These are phyloP conservation scores for Colletotrichum eleusines DNA, from an alignment of 2,329 filamentous ascomycete species.

Conservation along the genomic window DNA sequence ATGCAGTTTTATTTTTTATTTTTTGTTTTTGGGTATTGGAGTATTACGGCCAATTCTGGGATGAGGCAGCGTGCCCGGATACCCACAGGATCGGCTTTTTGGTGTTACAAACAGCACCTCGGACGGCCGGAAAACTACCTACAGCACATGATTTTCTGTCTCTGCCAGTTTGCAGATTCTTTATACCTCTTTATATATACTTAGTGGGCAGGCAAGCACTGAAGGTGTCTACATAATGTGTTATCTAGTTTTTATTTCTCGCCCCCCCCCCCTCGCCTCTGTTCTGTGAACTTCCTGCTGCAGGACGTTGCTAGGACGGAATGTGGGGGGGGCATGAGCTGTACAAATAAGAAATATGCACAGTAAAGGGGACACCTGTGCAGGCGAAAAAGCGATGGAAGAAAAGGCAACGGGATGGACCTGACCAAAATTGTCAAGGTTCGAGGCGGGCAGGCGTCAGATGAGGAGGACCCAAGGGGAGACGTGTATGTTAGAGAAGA, in stretches of 20 bases:
- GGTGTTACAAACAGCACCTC: conserved; percentile 9
- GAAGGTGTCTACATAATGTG: conserved; percentile 34
- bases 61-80: conserved; percentile 15
- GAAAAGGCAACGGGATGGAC: background rate
- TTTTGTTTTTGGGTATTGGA: conserved; percentile 17
- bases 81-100: conserved; percentile 11
- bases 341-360: conserved; percentile 12
- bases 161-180: conserved; percentile 25
- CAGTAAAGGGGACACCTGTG: background rate
- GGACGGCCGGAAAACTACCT: conserved; percentile 31
- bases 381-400: background rate
- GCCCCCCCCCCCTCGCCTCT: background rate
- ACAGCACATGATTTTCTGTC: conserved; percentile 31
- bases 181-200: conserved; percentile 33
- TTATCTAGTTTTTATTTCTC: conserved; percentile 32
- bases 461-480: background rate
- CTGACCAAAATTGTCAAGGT: background rate
- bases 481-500: conserved; percentile 26
- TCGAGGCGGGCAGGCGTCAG: background rate
- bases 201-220: conserved; percentile 23
- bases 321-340: conserved; percentile 7
- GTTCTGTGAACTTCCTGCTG: background rate
- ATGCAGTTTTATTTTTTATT: conserved; percentile 11
- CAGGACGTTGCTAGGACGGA: background rate
- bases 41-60: conserved; percentile 1